phyloP scores from a whole-genome alignment of 192 early-diverging fungal species.

The Backusella tarrabulga region DNA sequence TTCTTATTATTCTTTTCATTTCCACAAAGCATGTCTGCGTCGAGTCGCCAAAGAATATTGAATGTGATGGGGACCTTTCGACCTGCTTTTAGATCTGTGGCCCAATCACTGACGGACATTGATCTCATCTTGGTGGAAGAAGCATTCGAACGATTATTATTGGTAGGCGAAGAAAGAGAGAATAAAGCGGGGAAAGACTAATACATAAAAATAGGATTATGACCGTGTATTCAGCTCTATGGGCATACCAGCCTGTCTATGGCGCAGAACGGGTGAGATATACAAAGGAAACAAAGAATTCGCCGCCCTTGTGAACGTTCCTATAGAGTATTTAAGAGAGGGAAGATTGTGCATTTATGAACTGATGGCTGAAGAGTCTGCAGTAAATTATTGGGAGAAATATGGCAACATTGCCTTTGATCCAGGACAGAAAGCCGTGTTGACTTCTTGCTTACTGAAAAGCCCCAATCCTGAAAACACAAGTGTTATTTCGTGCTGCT shows the following conservation, averaged over 20 bases:
- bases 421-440: slow-evolving; percentile 92
- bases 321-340: slow-evolving; percentile 80
- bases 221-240: slow-evolving; percentile 94
- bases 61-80: slow-evolving; percentile 88
- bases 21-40: slow-evolving; percentile 59
- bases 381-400: slow-evolving; percentile 97
- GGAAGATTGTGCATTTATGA: slow-evolving; percentile 33
- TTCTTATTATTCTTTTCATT: background rate
- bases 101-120: slow-evolving; percentile 88
- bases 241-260: slow-evolving; percentile 94
- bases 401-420: slow-evolving; percentile 98
- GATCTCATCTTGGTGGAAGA: slow-evolving; percentile 96
- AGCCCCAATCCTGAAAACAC: slow-evolving; percentile 51
- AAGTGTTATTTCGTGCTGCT: slow-evolving; percentile 78
- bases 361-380: slow-evolving; percentile 87
- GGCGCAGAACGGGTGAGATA: slow-evolving; percentile 96
- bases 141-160: slow-evolving; percentile 91
- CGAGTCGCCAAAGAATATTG: slow-evolving; percentile 76
- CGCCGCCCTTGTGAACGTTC: slow-evolving; percentile 82
- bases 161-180: slow-evolving; percentile 41
- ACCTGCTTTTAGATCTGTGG: slow-evolving; percentile 87
- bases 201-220: slow-evolving; percentile 65
- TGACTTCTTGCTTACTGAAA: slow-evolving; percentile 85
- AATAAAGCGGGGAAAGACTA: background rate
- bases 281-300: slow-evolving; percentile 97